A percentile compares a stretch with the other conserved stretches of the same genome.
Evolutionary conservation across 768 basidiomycete species (phyloP).

Genomic region (Phylloporus sp.): DNA sequence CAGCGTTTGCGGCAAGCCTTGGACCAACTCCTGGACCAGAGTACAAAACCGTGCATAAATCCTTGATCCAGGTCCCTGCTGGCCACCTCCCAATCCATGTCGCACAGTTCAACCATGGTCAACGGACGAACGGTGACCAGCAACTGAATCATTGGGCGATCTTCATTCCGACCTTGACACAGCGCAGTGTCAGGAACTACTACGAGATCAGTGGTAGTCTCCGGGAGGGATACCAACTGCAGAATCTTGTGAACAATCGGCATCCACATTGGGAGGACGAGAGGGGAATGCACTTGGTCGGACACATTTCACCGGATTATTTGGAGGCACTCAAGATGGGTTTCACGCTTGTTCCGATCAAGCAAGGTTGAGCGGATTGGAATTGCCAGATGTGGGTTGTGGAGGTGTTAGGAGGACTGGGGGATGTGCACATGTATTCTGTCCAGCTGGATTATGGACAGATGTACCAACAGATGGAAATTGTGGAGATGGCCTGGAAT

Average conservation of each 20-base stretch:
- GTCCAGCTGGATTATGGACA: constrained; percentile 14
- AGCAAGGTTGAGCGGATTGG: constrained; percentile 11
- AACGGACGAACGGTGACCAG: neutral
- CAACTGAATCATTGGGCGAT: constrained; percentile 19
- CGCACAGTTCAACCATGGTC: constrained; percentile 12
- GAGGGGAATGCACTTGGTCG: constrained; percentile 9
- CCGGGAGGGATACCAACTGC: constrained; percentile 8
- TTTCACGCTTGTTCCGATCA: constrained; percentile 11
- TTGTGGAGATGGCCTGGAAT: constrained; percentile 16
- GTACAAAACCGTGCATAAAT: constrained; percentile 9
- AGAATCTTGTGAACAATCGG: constrained; percentile 14
- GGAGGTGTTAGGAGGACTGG: constrained; percentile 14
- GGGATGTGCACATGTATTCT: constrained; percentile 9
- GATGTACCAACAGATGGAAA: constrained; percentile 12
- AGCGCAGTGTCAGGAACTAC: constrained; percentile 18
- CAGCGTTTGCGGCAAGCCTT: constrained; percentile 11
- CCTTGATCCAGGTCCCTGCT: constrained; percentile 9
- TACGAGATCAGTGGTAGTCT: constrained; percentile 16
- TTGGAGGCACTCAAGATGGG: constrained; percentile 5
- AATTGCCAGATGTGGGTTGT: constrained; percentile 22
- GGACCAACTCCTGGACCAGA: neutral
- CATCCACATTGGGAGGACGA: constrained; percentile 16
- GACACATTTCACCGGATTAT: constrained; percentile 5
- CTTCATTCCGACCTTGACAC: constrained; percentile 18
- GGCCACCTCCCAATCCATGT: constrained; percentile 15